phyloP scores from a whole-genome alignment of 179 eudicot genomes.

The Drosera spatulata region DNA sequence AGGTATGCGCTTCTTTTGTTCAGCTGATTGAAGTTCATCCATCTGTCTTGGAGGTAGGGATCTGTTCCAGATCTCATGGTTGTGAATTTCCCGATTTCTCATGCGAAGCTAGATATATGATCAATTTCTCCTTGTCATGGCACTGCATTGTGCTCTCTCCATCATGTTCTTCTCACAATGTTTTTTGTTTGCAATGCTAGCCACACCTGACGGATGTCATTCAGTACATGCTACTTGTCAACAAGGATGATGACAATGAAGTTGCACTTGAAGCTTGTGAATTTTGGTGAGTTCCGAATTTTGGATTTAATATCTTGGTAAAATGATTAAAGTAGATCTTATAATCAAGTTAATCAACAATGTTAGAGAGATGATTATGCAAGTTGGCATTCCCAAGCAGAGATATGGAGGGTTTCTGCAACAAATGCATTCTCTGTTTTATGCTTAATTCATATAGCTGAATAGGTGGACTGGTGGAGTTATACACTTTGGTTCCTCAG shows the following conservation, averaged over 20 bases:
- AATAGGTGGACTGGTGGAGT: too few relatives aligned
- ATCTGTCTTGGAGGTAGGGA: slow-evolving; percentile 63
- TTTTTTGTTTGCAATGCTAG: slow-evolving; percentile 29
- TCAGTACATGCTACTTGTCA: slow-evolving; percentile 83
- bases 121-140: background rate
- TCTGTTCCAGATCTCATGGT: background rate
- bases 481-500: too few relatives aligned
- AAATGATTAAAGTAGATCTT: background rate
- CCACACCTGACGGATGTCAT: slow-evolving; percentile 78
- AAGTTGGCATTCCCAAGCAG: too few relatives aligned
- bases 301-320: background rate
- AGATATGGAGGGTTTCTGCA: too few relatives aligned
- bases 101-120: background rate
- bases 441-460: too few relatives aligned
- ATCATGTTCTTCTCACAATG: slow-evolving; percentile 2
- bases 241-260: slow-evolving; percentile 85
- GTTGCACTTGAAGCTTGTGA: slow-evolving; percentile 99
- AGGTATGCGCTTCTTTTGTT: slow-evolving; percentile 98
- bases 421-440: too few relatives aligned
- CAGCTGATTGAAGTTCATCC: slow-evolving; percentile 93
- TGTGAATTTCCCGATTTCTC: too few relatives aligned
- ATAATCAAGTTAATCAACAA: background rate
- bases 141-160: background rate
- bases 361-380: background rate
- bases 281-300: slow-evolving; percentile 47